A percentile compares a stretch with the other conserved stretches of the same genome.
phyloP scores from a whole-genome alignment of 2,329 filamentous ascomycete species.

The Beauveria medogensis region DNA sequence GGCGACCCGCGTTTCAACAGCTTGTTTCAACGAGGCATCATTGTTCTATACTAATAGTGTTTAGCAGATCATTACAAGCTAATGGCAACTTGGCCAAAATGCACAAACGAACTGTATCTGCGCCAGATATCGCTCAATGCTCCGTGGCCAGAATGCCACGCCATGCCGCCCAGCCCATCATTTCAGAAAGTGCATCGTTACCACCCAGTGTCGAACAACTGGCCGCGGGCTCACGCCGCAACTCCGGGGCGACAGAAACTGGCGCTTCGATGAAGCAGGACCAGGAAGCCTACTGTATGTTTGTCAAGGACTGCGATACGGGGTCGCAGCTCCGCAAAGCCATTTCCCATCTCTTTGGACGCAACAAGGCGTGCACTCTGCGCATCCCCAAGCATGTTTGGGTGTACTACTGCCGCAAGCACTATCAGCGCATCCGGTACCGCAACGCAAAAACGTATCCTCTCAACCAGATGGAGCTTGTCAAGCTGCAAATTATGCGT shows the following conservation, averaged over 20 bases:
- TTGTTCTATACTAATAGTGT: background rate
- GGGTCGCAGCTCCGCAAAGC: constrained; percentile 60
- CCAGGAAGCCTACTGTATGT: constrained; percentile 40
- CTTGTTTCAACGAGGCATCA: constrained; percentile 17
- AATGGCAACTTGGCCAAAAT: background rate
- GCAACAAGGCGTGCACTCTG: constrained; percentile 71
- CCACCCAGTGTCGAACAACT: background rate
- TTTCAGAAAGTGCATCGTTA: background rate
- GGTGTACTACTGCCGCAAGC: constrained; percentile 72
- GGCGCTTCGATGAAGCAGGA: constrained; percentile 13
- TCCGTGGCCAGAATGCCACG: constrained; percentile 14
- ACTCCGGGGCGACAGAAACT: constrained; percentile 11
- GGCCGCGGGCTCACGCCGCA: background rate
- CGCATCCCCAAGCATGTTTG: constrained; percentile 61
- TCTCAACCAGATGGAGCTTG: constrained; percentile 53
- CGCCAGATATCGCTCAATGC: constrained; percentile 33
- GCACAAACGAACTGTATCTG: constrained; percentile 42
- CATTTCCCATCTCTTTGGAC: constrained; percentile 73
- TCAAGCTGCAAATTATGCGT: constrained; percentile 52
- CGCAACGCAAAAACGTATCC: constrained; percentile 55
- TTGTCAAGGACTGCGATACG: constrained; percentile 49
- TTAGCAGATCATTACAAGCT: constrained; percentile 17
- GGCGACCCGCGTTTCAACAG: constrained; percentile 2
- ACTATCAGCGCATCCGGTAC: constrained; percentile 71
- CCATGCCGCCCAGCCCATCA: constrained; percentile 3